Conservation (phyloP, 208 protist species). For the Entamoeba moshkovskii region DNA sequence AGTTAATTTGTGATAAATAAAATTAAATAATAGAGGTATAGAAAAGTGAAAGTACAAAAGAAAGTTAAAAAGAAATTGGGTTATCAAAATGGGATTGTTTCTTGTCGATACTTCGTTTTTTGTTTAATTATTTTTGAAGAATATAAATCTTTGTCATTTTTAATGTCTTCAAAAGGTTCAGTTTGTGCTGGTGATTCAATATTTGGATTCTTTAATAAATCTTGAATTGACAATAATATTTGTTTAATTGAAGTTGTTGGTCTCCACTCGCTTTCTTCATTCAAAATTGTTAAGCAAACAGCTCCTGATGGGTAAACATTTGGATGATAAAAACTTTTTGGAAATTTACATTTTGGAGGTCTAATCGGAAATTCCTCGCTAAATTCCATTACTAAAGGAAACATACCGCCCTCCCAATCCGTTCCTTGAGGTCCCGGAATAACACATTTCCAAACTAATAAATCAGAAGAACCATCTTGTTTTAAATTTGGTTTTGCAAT, state of each 20-base stretch:
- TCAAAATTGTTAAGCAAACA: slow-evolving; percentile 89
- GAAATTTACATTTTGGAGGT: slow-evolving; percentile 88
- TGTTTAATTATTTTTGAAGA: too few relatives aligned
- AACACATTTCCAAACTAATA: slow-evolving; percentile 82
- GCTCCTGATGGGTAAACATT: slow-evolving; percentile 93
- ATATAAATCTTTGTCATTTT: too few relatives aligned
- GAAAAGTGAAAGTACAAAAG: too few relatives aligned
- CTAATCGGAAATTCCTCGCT: slow-evolving; percentile 86
- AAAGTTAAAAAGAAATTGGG: too few relatives aligned
- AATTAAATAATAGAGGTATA: too few relatives aligned
- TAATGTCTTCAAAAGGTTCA: too few relatives aligned
- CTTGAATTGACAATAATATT: slow-evolving; percentile 89
- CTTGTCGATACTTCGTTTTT: too few relatives aligned
- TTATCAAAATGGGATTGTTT: too few relatives aligned
- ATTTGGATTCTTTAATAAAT: slow-evolving; percentile 85
- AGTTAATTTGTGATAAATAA: too few relatives aligned
- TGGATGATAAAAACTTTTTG: slow-evolving; percentile 85
- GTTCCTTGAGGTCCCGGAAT: slow-evolving; percentile 78
- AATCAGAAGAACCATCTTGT: slow-evolving; percentile 49
- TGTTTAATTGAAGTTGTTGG: slow-evolving; percentile 84
- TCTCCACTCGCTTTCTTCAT: slow-evolving; percentile 93
- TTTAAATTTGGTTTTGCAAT: slow-evolving; percentile 21
- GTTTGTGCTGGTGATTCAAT: slow-evolving; percentile 69
- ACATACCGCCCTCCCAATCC: slow-evolving; percentile 82
- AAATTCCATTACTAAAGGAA: slow-evolving; percentile 73